Evolutionary conservation across 2,329 filamentous ascomycete genomes (phyloP), one percentile per base, ranked within the genome.

Genomic region (Fusarium sp.): DNA sequence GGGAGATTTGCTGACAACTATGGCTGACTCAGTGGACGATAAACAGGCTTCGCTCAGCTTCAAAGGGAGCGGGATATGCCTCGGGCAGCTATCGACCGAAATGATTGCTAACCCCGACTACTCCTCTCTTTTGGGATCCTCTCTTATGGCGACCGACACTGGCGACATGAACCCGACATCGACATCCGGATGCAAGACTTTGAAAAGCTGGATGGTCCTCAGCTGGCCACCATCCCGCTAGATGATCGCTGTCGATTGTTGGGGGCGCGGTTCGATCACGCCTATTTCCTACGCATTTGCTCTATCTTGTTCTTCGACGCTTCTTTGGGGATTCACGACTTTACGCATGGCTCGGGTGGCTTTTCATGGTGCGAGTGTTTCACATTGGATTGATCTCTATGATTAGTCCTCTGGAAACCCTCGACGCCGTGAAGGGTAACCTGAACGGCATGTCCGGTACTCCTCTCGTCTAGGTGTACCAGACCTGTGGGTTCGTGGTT

Each of bases 11-110:
- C 88, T 90, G 88, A 90, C 87, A 88, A 87, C 87, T 76, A 88
- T 88, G 70, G 90, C 90, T 93, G 90, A 92, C 90, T 89, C 90
- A 92, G 90, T 91, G 87, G 90, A 87, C 90, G 89, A 87, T 91
- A 79, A 90, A 89, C 88, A 93, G 91, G 90, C 90, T 93, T 86
- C 91, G 90, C 86, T 93, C 91, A 85, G 89, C 90, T 86, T 91
- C 90, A 77, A 91, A 90, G 84, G 89, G 88, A 85, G 85, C 83
- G 83, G 84, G 77, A 77, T 75, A 80, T 74, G 78, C 78, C 79
- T 79, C 79, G 73, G 78, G 78, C 77, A 78, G 70, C 73, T 78
- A 79, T 73, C 78, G 78, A 72, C 77, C 78, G 74, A 79, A 74
- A 74, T 74, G 70, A 76, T 73, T 73, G 72, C 60, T 61, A 65